Conservation (phyloP, 306 rosid genomes). For the Ormosia semicastrata region DNA sequence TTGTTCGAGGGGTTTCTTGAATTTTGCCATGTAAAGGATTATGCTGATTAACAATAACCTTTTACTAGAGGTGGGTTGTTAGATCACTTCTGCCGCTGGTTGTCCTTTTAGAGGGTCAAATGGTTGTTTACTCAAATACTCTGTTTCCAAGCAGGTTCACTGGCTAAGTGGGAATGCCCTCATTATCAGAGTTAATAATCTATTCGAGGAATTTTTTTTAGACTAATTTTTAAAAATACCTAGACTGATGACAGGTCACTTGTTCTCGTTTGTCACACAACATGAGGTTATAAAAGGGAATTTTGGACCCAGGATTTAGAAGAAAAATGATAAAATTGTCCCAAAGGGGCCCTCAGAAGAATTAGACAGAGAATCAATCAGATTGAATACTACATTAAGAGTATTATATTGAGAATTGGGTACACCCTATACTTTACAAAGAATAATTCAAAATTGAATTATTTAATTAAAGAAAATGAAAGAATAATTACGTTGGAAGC, state of each 20-base stretch:
- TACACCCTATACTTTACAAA: conserved; percentile 26
- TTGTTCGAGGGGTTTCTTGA: too few species aligned
- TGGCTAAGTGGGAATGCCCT: conserved; percentile 19
- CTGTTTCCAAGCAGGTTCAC: neutral
- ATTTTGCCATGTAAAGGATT: too few species aligned
- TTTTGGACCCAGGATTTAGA: conserved; percentile 26
- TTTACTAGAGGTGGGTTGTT: neutral
- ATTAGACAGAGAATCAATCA: conserved; percentile 23
- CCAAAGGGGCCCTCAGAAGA: conserved; percentile 27
- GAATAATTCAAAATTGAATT: conserved; percentile 36
- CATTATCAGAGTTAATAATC: neutral
- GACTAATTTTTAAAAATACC: neutral
- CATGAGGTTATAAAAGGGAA: conserved; percentile 21
- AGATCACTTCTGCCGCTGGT: neutral
- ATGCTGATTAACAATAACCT: neutral
- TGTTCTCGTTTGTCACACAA: conserved; percentile 26
- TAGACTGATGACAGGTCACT: conserved; percentile 23
- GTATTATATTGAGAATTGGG: conserved; percentile 30
- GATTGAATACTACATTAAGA: conserved; percentile 35
- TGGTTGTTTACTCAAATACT: conserved; percentile 22
- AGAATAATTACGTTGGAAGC: conserved; percentile 47
- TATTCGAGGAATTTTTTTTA: neutral
- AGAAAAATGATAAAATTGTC: neutral
- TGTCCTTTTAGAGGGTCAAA: conserved; percentile 25
- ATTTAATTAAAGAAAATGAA: conserved; percentile 15